Conservation (phyloP, 371 early-diverging fungal genomes). For the Mucor velutinosus region DNA sequence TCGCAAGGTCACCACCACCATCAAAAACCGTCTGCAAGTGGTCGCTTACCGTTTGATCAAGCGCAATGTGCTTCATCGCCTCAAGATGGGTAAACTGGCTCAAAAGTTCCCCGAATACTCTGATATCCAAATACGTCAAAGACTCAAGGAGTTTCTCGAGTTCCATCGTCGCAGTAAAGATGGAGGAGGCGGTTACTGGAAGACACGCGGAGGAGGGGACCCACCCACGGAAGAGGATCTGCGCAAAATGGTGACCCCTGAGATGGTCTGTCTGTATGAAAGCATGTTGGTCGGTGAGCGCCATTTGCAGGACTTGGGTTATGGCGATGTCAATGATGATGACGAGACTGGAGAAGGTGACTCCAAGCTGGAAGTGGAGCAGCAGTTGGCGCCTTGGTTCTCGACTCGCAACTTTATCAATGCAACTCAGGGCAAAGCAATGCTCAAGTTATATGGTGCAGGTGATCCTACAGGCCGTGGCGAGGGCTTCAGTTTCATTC, state of each 20-base stretch:
- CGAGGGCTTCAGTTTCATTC: constrained; percentile 98
- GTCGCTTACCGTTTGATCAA: constrained; percentile 87
- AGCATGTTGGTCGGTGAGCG: constrained; percentile 97
- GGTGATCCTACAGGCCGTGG: constrained; percentile 98
- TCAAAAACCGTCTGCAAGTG: constrained; percentile 93
- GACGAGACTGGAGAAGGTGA: constrained; percentile 74
- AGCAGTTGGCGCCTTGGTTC: constrained; percentile 97
- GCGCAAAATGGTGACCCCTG: constrained; percentile 96
- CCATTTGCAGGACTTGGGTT: constrained; percentile 94
- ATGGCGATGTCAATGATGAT: constrained; percentile 64
- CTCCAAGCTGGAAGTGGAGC: constrained; percentile 83
- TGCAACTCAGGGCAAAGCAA: constrained; percentile 89
- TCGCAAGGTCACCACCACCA: constrained; percentile 91
- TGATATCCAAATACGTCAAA: constrained; percentile 84
- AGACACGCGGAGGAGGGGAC: constrained; percentile 77
- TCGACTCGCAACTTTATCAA: constrained; percentile 96
- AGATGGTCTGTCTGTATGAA: constrained; percentile 97
- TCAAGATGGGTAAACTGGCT: constrained; percentile 77
- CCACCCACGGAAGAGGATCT: constrained; percentile 95
- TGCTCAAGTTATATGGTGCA: constrained; percentile 92
- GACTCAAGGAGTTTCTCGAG: constrained; percentile 96
- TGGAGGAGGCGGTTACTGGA: constrained; percentile 87
- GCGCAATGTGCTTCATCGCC: constrained; percentile 71
- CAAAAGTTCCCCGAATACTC: constrained; percentile 85
- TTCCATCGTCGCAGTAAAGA: constrained; percentile 88